phyloP scores from a whole-genome alignment of 1,139 yeast genomes.

The Pichia sp. region DNA sequence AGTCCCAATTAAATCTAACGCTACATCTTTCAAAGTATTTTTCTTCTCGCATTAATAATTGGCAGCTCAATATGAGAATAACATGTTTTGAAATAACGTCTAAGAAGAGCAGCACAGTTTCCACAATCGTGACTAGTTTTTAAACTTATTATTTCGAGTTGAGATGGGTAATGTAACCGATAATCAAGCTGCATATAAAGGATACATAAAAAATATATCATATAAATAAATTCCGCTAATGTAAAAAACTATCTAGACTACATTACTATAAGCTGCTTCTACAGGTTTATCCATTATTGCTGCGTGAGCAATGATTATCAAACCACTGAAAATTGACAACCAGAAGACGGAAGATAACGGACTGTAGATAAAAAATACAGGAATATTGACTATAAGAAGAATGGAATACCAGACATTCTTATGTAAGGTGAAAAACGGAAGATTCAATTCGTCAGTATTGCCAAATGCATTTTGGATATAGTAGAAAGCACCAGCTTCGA shows the following conservation, averaged over 20 bases:
- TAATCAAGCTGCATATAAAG: too few relatives aligned
- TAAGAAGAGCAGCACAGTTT: too few relatives aligned
- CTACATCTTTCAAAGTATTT: too few relatives aligned
- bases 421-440: constrained; percentile 49
- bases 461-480: constrained; percentile 57
- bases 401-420: constrained; percentile 79
- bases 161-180: too few relatives aligned
- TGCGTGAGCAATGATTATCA: constrained; percentile 79
- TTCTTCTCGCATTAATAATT: too few relatives aligned
- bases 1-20: too few relatives aligned
- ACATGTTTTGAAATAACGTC: too few relatives aligned
- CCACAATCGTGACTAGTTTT: too few relatives aligned
- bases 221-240: too few relatives aligned
- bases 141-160: too few relatives aligned
- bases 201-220: too few relatives aligned
- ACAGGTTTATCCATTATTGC: constrained; percentile 91
- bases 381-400: constrained; percentile 48
- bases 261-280: constrained; percentile 86
- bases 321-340: constrained; percentile 84
- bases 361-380: constrained; percentile 76
- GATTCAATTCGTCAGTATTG: constrained; percentile 66
- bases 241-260: constrained; percentile 28
- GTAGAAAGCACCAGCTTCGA: constrained; percentile 48
- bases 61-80: too few relatives aligned
- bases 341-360: constrained; percentile 88